A percentile compares a stretch with the other conserved stretches of the same genome.
Evolutionary conservation across 331 rosid genomes (phyloP).

Genomic region (Quercus tomentella): DNA sequence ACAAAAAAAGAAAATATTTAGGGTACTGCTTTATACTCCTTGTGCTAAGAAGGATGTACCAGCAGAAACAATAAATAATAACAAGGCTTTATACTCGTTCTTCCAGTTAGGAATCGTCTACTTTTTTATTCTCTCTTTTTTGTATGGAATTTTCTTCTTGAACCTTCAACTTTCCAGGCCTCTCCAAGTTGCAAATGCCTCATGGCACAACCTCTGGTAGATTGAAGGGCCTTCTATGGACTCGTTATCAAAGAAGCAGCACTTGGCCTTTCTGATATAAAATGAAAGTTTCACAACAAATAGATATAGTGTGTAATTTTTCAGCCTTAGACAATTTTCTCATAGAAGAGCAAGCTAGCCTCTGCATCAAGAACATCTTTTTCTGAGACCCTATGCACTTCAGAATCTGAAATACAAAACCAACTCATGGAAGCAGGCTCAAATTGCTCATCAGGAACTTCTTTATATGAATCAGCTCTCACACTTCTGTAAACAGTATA

Average conservation of each 20-base stretch:
- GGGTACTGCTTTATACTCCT: background rate
- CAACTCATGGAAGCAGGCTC: conserved; percentile 37
- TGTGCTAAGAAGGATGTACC: background rate
- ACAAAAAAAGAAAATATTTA: background rate
- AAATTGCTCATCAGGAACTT: conserved; percentile 8
- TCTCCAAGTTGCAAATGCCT: background rate
- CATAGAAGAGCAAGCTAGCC: conserved; percentile 93
- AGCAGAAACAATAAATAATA: background rate
- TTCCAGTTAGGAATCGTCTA: background rate
- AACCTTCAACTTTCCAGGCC: background rate
- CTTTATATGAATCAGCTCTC: conserved; percentile 26
- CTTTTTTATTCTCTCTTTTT: too few species aligned
- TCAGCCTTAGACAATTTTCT: conserved; percentile 46
- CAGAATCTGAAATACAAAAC: conserved; percentile 85
- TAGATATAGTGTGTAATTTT: background rate
- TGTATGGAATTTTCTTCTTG: too few species aligned
- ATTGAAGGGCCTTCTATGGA: background rate
- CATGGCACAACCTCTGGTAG: background rate
- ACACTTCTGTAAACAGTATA: conserved; percentile 80
- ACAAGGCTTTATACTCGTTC: background rate
- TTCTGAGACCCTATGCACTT: conserved; percentile 60
- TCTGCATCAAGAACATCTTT: conserved; percentile 73
- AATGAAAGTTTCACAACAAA: background rate
- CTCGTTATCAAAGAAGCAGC: background rate
- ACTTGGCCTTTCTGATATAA: background rate